phyloP scores from a whole-genome alignment of 2,329 filamentous ascomycete genomes.

The Alternaria consortialis region DNA sequence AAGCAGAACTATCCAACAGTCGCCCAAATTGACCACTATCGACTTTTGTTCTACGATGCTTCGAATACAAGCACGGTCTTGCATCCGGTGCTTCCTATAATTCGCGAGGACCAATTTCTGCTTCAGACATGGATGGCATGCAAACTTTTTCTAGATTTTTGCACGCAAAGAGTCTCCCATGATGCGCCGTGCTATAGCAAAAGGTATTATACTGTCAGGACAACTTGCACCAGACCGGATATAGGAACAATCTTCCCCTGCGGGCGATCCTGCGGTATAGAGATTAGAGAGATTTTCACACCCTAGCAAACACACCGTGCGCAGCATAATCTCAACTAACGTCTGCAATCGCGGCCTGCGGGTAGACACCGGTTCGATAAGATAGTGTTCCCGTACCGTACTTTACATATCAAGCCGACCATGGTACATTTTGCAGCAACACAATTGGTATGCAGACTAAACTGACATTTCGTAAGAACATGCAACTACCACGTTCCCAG shows the following conservation, averaged over 20 bases:
- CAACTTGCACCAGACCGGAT: slow-evolving; percentile 4
- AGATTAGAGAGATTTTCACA: background rate
- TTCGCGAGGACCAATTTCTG: slow-evolving; percentile 3
- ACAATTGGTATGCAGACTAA: background rate
- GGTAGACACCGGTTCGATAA: slow-evolving; percentile 11
- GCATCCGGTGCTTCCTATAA: slow-evolving; percentile 1
- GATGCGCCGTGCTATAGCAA: slow-evolving; percentile 12
- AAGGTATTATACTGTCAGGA: slow-evolving; percentile 8
- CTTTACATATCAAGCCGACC: slow-evolving; percentile 4
- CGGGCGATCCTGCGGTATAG: slow-evolving; percentile 2
- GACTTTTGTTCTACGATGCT: slow-evolving; percentile 6
- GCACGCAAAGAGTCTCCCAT: slow-evolving; percentile 8
- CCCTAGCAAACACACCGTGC: background rate
- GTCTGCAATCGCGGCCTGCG: slow-evolving; percentile 3
- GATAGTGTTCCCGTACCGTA: slow-evolving; percentile 10
- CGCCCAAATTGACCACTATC: slow-evolving; percentile 7
- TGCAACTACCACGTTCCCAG: slow-evolving; percentile 7
- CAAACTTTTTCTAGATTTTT: slow-evolving; percentile 6
- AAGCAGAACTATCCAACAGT: background rate
- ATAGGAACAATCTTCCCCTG: slow-evolving; percentile 13
- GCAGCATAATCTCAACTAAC: background rate
- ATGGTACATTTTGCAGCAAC: slow-evolving; percentile 6
- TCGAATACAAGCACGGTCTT: slow-evolving; percentile 4
- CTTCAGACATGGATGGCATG: slow-evolving; percentile 1
- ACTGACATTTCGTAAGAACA: background rate